phyloP scores from a whole-genome alignment of 2,329 filamentous ascomycete genomes.

The Exophiala alcalophila region DNA sequence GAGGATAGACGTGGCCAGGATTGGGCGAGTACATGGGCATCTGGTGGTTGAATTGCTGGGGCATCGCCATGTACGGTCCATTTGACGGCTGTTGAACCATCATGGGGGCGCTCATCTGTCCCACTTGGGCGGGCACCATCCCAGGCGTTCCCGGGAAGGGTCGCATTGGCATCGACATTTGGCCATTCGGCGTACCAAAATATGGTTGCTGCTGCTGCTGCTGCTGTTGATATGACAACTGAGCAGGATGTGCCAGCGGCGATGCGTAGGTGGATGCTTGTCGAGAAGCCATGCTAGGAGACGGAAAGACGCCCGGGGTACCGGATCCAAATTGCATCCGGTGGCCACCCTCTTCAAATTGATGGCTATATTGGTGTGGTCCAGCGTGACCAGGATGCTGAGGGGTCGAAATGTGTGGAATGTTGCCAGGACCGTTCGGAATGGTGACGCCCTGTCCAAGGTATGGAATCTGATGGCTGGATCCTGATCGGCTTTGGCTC shows the following conservation, averaged over 20 bases:
- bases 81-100: constrained; percentile 74
- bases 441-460: constrained; percentile 83
- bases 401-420: constrained; percentile 66
- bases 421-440: constrained; percentile 67
- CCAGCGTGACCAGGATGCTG: constrained; percentile 78
- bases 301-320: constrained; percentile 76
- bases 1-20: constrained; percentile 65
- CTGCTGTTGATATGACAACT: constrained; percentile 69
- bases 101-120: constrained; percentile 72
- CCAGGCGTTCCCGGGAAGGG: constrained; percentile 70
- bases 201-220: constrained; percentile 67
- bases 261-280: constrained; percentile 66
- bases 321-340: constrained; percentile 83
- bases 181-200: constrained; percentile 64
- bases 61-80: constrained; percentile 67
- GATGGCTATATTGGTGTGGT: constrained; percentile 71
- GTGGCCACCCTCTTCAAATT: constrained; percentile 70
- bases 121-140: constrained; percentile 68
- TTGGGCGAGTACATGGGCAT: constrained; percentile 81
- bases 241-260: constrained; percentile 65
- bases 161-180: constrained; percentile 62
- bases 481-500: constrained; percentile 58
- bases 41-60: constrained; percentile 68
- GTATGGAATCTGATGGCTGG: constrained; percentile 69
- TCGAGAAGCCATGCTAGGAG: constrained; percentile 69